Evolutionary conservation across 108 stramenopile genomes (phyloP).

Genomic region (Nitzschia putrida): DNA sequence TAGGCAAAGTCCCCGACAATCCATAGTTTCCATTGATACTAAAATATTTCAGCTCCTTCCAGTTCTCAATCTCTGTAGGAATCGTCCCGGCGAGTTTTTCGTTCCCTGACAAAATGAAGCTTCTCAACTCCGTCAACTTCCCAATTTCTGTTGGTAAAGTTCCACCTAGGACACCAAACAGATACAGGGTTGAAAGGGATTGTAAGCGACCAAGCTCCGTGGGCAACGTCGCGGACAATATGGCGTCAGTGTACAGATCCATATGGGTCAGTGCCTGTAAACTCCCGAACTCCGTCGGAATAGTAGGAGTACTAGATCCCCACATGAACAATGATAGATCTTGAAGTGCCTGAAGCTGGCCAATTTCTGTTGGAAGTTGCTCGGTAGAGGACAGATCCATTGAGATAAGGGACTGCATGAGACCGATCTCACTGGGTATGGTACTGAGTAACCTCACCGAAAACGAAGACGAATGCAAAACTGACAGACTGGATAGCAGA

Average conservation of each 20-base stretch:
- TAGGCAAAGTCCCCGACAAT: constrained; percentile 34
- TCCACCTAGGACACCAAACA: constrained; percentile 35
- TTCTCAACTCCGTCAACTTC: constrained; percentile 38
- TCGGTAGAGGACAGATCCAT: constrained; percentile 61
- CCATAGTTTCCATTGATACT: too few relatives aligned
- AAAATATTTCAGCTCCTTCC: background rate
- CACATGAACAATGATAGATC: constrained; percentile 34
- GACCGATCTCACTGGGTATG: constrained; percentile 52
- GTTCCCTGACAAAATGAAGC: background rate
- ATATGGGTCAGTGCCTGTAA: too few relatives aligned
- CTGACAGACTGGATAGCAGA: too few relatives aligned
- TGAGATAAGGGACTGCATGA: constrained; percentile 49
- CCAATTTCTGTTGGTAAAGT: constrained; percentile 40
- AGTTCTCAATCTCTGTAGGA: constrained; percentile 7
- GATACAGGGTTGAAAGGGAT: too few relatives aligned
- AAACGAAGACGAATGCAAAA: too few relatives aligned
- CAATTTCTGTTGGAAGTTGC: constrained; percentile 59
- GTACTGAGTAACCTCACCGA: constrained; percentile 35
- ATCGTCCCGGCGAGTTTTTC: constrained; percentile 36
- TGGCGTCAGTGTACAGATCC: too few relatives aligned
- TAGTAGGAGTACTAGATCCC: too few relatives aligned
- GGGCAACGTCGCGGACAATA: too few relatives aligned
- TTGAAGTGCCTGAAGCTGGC: constrained; percentile 50
- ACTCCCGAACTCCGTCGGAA: too few relatives aligned
- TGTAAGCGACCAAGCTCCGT: too few relatives aligned